Evolutionary conservation across 352 stramenopile genomes (phyloP).

Genomic region (Phytophthora ramorum): DNA sequence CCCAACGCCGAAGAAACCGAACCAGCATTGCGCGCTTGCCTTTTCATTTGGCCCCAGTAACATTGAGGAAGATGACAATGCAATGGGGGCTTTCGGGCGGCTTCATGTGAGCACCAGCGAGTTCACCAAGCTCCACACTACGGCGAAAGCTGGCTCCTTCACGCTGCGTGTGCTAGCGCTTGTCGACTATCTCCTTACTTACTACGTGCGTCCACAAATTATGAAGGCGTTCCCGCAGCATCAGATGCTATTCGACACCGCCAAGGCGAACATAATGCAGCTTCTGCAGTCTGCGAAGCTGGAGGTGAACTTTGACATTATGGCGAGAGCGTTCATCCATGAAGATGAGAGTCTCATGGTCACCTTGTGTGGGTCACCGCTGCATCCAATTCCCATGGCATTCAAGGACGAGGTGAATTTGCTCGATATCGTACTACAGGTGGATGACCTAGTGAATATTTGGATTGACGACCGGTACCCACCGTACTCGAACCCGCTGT

Average conservation of each 20-base stretch:
- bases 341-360: conserved; percentile 59
- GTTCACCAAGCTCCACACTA: conserved; percentile 74
- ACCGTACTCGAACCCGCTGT: conserved; percentile 72
- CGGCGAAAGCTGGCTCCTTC: conserved; percentile 61
- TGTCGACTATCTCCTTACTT: conserved; percentile 48
- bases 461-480: conserved; percentile 80
- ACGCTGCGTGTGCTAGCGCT: conserved; percentile 51
- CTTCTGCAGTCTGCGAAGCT: conserved; percentile 55
- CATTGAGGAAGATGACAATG: neutral
- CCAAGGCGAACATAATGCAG: conserved; percentile 46
- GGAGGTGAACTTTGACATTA: conserved; percentile 64
- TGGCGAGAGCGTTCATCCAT: conserved; percentile 69
- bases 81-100: conserved; percentile 16
- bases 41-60: conserved; percentile 32
- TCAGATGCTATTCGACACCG: conserved; percentile 61
- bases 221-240: conserved; percentile 61
- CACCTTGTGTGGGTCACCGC: conserved; percentile 54
- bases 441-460: conserved; percentile 75
- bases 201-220: conserved; percentile 48
- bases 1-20: conserved; percentile 14
- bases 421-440: conserved; percentile 65
- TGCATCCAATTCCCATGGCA: conserved; percentile 59
- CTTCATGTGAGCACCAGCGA: conserved; percentile 53
- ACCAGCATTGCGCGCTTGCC: conserved; percentile 28
- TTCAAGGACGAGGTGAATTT: conserved; percentile 70